Conservation (phyloP, 164 flowering plant species). For the Protea cynaroides region DNA sequence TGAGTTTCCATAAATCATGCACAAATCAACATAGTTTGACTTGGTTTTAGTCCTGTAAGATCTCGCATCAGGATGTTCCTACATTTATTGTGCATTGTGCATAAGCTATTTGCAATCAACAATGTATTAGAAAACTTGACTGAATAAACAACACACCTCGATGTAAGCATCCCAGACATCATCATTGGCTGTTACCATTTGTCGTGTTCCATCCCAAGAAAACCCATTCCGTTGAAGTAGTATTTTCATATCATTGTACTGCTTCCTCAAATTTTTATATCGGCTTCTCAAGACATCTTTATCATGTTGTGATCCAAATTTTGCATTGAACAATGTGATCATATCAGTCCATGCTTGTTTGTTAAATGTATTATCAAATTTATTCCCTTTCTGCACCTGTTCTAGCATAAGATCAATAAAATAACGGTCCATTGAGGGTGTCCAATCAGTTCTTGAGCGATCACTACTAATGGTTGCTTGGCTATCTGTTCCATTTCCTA, state of each 20-base stretch:
- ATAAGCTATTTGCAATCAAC: background rate
- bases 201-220: background rate
- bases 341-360: slow-evolving; percentile 1
- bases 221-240: background rate
- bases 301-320: background rate
- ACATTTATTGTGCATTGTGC: background rate
- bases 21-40: background rate
- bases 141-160: background rate
- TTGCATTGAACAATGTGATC: background rate
- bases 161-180: slow-evolving; percentile 2
- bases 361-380: background rate
- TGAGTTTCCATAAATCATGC: background rate
- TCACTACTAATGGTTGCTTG: background rate
- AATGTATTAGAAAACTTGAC: background rate
- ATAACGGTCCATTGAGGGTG: background rate
- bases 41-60: background rate
- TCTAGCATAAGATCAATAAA: slow-evolving; percentile 1
- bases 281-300: slow-evolving; percentile 1
- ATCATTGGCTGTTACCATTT: background rate
- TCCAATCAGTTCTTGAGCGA: slow-evolving; percentile 1
- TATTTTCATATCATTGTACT: background rate
- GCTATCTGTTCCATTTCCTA: background rate
- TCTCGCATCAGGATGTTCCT: slow-evolving; percentile 1
- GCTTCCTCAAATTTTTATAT: background rate
- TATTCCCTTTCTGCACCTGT: background rate